Percentiles rank a stretch among this genome's conserved stretches.
These are phyloP conservation scores for Dactylella cylindrospora DNA, from an alignment of 2,329 filamentous ascomycete species.

Conservation along the genomic window DNA sequence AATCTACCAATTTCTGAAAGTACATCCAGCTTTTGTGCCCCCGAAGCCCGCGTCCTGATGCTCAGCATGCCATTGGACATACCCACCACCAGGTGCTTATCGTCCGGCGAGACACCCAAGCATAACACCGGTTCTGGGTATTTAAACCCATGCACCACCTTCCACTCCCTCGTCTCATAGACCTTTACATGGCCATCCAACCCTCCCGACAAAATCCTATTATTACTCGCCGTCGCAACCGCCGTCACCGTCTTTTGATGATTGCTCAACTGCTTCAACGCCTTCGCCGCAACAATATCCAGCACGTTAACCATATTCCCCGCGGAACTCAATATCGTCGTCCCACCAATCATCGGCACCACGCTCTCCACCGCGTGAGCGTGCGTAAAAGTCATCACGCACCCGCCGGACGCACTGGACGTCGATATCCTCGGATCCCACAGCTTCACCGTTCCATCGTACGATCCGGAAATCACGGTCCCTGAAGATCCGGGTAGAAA, in stretches of 20 bases:
- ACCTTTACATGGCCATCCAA: conserved; percentile 96
- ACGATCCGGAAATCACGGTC: conserved; percentile 83
- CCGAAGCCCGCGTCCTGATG: conserved; percentile 82
- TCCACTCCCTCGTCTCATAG: conserved; percentile 92
- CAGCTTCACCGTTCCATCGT: conserved; percentile 87
- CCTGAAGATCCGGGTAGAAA: conserved; percentile 67
- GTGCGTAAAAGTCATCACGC: conserved; percentile 92
- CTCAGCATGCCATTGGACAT: conserved; percentile 93
- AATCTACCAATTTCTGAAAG: conserved; percentile 33
- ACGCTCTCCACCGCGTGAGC: conserved; percentile 84
- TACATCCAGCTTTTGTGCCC: conserved; percentile 65
- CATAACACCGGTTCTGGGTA: conserved; percentile 89
- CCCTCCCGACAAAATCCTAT: conserved; percentile 79
- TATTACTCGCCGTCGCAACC: conserved; percentile 62
- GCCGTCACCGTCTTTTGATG: conserved; percentile 98
- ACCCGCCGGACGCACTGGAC: conserved; percentile 51
- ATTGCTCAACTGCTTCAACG: conserved; percentile 81
- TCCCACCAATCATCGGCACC: conserved; percentile 82
- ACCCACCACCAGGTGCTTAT: conserved; percentile 91
- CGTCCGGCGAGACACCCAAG: conserved; percentile 73
- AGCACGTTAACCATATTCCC: conserved; percentile 87
- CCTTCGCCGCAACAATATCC: conserved; percentile 87
- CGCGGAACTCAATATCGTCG: conserved; percentile 78
- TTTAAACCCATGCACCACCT: conserved; percentile 91
- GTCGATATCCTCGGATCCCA: conserved; percentile 83